phyloP scores from a whole-genome alignment of 2,329 filamentous ascomycete species.

The Pseudopyrenochaeta lycopersici region DNA sequence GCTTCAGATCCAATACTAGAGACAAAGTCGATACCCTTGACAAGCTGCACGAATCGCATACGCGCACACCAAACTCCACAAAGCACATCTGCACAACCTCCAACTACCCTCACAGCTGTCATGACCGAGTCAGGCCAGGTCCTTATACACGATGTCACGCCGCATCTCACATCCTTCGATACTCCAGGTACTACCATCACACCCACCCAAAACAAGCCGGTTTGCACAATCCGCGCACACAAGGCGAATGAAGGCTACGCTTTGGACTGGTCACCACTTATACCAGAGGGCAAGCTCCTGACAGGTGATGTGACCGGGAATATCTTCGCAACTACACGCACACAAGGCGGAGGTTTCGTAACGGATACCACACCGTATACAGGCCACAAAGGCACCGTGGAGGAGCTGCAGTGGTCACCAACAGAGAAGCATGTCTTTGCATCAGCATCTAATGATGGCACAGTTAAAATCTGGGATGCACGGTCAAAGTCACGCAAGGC shows the following conservation, averaged over 20 bases:
- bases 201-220: slow-evolving; percentile 84
- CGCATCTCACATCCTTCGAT: slow-evolving; percentile 89
- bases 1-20: slow-evolving; percentile 89
- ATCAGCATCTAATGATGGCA: slow-evolving; percentile 92
- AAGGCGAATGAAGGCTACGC: slow-evolving; percentile 89
- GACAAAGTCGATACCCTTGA: slow-evolving; percentile 85
- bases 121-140: slow-evolving; percentile 92
- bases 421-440: slow-evolving; percentile 93
- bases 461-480: slow-evolving; percentile 94
- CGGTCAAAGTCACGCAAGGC: slow-evolving; percentile 88
- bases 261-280: slow-evolving; percentile 91
- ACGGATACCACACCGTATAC: slow-evolving; percentile 85
- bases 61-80: slow-evolving; percentile 82
- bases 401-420: slow-evolving; percentile 97
- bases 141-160: slow-evolving; percentile 92
- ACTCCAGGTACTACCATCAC: slow-evolving; percentile 83
- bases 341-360: slow-evolving; percentile 86
- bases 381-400: slow-evolving; percentile 85
- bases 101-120: slow-evolving; percentile 84
- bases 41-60: slow-evolving; percentile 91
- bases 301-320: slow-evolving; percentile 91
- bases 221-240: slow-evolving; percentile 88
- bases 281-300: slow-evolving; percentile 82
- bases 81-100: slow-evolving; percentile 73
- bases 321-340: slow-evolving; percentile 88